Evolutionary conservation across 768 basidiomycete species (phyloP), one percentile per base, ranked within the genome.

Genomic region (Lepiota venenata): DNA sequence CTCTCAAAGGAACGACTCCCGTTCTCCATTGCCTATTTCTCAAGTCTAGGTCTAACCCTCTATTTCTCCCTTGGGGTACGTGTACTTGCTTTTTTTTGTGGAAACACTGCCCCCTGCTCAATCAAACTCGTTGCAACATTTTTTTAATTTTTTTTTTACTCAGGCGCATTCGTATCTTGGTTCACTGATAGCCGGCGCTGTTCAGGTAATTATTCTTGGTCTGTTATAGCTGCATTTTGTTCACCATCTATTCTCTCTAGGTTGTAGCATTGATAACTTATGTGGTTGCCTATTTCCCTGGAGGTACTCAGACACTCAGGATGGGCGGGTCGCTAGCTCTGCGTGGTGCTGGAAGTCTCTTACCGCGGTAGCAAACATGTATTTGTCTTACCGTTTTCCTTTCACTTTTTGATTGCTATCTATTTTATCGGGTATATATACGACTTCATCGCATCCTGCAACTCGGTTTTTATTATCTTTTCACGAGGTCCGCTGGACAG

Each of bases 211-310:
- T 50, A 8, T 20, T 18, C 29, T 29, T 25, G 25, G n/a, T 8
- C 35, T 5, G 12, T 43, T 15, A 9, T 45, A 22, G 21, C 5
- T 41, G 15, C 9, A 22, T 20, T 44, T 27, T 15, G 47, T 46
- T 49, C 52, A 43, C 43, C 22, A 39, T 8, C 63, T 20, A 18
- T n/a, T 4, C 43, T 6, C 25, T 9, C 7, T 21, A 92, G 82
- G 83, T 97, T 38, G 73, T 90, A 41, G 85, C 95, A 1, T 82
- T 99, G 15, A 75, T 97, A 12, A 79, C 88, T 12, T 99, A 99
- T 65, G 79, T 98, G 6, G 77, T 93, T 15, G 94, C 94, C 0
- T 98, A 98, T 73, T 98, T 99, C 71, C 97, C 97, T 16, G 94
- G 91, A 9, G 96, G 88, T 25, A 79, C 78, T 25, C 85, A 87